Base-by-base conservation (phyloP, 495 filamentous ascomycete species). In the Podospora australis region DNA sequence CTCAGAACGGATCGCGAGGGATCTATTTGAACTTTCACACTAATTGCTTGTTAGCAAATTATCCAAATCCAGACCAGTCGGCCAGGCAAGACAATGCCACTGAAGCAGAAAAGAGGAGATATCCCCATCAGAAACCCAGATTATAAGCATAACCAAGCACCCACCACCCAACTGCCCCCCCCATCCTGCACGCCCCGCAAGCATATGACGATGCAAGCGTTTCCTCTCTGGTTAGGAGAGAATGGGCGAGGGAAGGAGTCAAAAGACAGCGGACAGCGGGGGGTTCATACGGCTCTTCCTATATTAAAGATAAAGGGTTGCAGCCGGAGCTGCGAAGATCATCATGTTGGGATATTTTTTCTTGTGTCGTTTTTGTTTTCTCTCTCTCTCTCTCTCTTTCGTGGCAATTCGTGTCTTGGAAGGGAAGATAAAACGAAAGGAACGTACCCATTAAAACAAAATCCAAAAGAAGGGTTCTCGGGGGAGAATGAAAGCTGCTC, bases 221-320 rank as follows among this genome's bases (percentile, higher is more conserved):
- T 50, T 44, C 25, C 34, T 24, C 47, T 28, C 30, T 4, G 6
- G 16, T 40, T 40, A 39, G 48, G 46, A 36, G 40, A 20, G 46
- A 17, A 42, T 41, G 26, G 21, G 11, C 6, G 46, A 24, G 48
- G 36, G 11, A 32, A 46, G 44, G 26, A 20, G 47, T 36, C 4
- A 21, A 25, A 28, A 36, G 38, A 54, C 44, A 36, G 38, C 29
- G 16, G 49, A 42, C 16, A 35, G 51, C 53, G 48, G 59, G 53
- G 35, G 68, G 69, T 69, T 74, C 66, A 74, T 64, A 72, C 71
- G 71, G 71, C 71, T 74, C 71, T 74, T 74, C 71, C 71, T 74
- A 72, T 64, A 60, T 53, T 16, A 25, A 26, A 40, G 30, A 46
- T 59, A 56, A 56, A 71, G 69, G 69, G 71, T 71, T 61, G 70